Evolutionary conservation across 1,284 basidiomycete species (phyloP).

Genomic region (Volvariella volvacea): DNA sequence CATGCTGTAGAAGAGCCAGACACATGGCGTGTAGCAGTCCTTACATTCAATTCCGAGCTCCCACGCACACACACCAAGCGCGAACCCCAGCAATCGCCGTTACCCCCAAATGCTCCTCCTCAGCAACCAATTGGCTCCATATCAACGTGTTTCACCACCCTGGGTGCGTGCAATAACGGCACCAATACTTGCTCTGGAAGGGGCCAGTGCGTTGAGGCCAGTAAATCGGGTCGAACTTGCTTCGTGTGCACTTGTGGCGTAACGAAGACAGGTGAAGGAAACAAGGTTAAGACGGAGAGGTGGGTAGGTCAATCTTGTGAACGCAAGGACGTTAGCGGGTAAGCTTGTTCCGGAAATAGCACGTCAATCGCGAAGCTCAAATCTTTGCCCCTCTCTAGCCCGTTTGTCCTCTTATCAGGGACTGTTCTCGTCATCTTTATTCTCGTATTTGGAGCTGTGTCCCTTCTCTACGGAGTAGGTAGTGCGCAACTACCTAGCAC

Average conservation of each 20-base stretch:
- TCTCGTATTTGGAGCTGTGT: constrained; percentile 60
- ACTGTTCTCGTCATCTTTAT: constrained; percentile 59
- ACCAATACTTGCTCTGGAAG: constrained; percentile 66
- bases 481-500: constrained; percentile 62
- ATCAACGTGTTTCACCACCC: constrained; percentile 57
- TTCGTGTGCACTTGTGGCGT: constrained; percentile 64
- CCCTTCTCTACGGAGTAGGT: constrained; percentile 58
- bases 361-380: background rate
- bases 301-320: constrained; percentile 76
- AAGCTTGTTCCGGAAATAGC: constrained; percentile 18
- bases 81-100: constrained; percentile 41
- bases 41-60: constrained; percentile 34
- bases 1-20: constrained; percentile 27
- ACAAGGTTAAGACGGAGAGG: constrained; percentile 44
- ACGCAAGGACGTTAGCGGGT: constrained; percentile 74
- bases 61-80: constrained; percentile 16
- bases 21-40: constrained; percentile 43
- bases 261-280: constrained; percentile 40
- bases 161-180: constrained; percentile 49
- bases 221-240: constrained; percentile 60
- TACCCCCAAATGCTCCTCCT: constrained; percentile 41
- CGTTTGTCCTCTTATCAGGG: constrained; percentile 68
- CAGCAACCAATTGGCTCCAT: constrained; percentile 52
- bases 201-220: constrained; percentile 56
- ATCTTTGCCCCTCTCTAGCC: constrained; percentile 32